Conservation (phyloP, 2,329 filamentous ascomycete genomes). For the Ophiocordyceps unilateralis region DNA sequence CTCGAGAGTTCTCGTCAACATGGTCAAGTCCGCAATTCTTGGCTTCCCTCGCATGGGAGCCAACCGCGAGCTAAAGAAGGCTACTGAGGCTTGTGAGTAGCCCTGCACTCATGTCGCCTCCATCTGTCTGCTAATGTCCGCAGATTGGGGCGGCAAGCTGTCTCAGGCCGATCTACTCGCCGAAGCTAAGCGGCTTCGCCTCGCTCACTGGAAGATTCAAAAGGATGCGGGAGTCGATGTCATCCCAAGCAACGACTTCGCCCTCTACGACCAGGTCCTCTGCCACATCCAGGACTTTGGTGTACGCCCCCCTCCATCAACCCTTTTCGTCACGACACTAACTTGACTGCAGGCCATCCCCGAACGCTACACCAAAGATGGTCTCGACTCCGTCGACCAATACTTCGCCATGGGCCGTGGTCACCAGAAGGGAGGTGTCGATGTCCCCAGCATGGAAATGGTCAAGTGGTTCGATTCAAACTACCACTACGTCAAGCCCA, state of each 20-base stretch:
- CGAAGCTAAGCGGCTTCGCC: slow-evolving; percentile 92
- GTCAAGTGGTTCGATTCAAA: slow-evolving; percentile 99
- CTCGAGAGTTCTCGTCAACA: slow-evolving; percentile 20
- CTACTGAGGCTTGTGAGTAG: slow-evolving; percentile 71
- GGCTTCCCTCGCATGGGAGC: slow-evolving; percentile 98
- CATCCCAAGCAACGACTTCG: slow-evolving; percentile 99
- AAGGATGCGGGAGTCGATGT: slow-evolving; percentile 94
- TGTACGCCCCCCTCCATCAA: slow-evolving; percentile 34
- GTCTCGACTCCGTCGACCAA: slow-evolving; percentile 76
- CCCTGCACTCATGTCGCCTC: slow-evolving; percentile 7
- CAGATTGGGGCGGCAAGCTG: slow-evolving; percentile 81
- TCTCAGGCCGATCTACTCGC: slow-evolving; percentile 77
- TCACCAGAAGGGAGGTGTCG: slow-evolving; percentile 85
- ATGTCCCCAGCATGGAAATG: slow-evolving; percentile 94
- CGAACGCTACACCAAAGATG: slow-evolving; percentile 83
- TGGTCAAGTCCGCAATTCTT: slow-evolving; percentile 63
- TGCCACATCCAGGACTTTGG: slow-evolving; percentile 97
- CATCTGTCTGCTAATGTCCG: slow-evolving; percentile 6
- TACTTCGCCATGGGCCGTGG: slow-evolving; percentile 99
- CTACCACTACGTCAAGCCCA: slow-evolving; percentile 99
- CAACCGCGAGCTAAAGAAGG: slow-evolving; percentile 99
- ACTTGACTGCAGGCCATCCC: slow-evolving; percentile 51
- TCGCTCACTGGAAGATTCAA: slow-evolving; percentile 98
- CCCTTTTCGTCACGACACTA: slow-evolving; percentile 1
- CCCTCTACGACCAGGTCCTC: slow-evolving; percentile 94